Base-by-base conservation (phyloP, 257 asterid genomes). In the Plantago ovata region DNA sequence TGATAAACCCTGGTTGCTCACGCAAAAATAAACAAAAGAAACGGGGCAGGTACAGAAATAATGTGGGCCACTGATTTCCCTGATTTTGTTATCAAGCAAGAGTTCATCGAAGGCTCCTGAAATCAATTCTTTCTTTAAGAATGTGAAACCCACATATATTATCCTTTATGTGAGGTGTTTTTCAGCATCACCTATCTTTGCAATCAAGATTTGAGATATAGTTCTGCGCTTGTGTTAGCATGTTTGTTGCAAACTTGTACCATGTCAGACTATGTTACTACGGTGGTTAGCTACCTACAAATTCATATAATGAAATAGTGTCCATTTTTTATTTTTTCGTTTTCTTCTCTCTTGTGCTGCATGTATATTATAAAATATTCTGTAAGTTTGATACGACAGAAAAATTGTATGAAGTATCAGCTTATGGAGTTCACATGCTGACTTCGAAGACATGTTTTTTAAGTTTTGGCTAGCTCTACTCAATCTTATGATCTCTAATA, bases 1-100 rank as follows among this genome's bases (percentile, higher is more conserved):
- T 89, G 75, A 67, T 71, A 63, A 61, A 10, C 45, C 60, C 67
- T 12, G 11, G 38, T 22, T 16, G 38, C 9, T 36, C 56, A 4
- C 10, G 21, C 21, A 36, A 16, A 48, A 22, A 50, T 22, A 4
- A 49, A 12, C 38, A 10, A 8, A 20, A 19, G 55, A 49, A 49
- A 49, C 22, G 11, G 56, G 56, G 9, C 36, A 16, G 56, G n/a
- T 11, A 20, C 56, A 22, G 3, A n/a, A 22, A 12, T 10, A 50
- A 50, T n/a, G 36, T 9, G 8, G 56, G 7, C 56, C 28, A 50
- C 36, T 23, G 21, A 50, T 50, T 22, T 7, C 1, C 9, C 22
- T 45, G 20, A 45, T 18, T 45, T 50, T 10, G 8, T 15, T 13
- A 12, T 13, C 36, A 28, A 20, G 54, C 32, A 49, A 23, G 23